Evolutionary conservation across 164 flowering plant species (phyloP), one percentile per base, ranked within the genome.

Genomic region (Berberis thunbergii): DNA sequence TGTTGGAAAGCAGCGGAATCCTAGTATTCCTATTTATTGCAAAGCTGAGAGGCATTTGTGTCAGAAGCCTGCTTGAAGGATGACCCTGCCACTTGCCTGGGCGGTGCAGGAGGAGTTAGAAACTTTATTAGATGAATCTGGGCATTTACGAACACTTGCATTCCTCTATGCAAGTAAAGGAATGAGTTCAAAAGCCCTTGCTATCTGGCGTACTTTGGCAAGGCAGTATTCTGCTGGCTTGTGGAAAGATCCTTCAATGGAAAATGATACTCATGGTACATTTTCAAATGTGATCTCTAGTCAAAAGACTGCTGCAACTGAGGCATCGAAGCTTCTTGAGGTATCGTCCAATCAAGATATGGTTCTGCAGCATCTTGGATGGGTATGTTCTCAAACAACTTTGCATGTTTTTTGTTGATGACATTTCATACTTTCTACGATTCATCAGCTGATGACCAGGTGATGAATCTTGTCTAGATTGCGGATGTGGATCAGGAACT

Each of bases 61-160:
- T 77, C 74, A 68, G 80, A 78, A 74, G 81, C 76, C 75, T 80
- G 81, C 79, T 78, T 82, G 80, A 89, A 81, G 80, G 87, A 78
- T 87, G 88, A 87, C 86, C 72, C 66, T 76, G 78, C 79, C 77
- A 78, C 76, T 80, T 84, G 76, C 84, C 76, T 86, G 80, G 80
- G 67, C 85, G 68, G 80, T 87, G 96, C 97, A 94, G 98, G 99
- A 94, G 86, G 99, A 94, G 84, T 81, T 94, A 72, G 99, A 94
- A 73, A 75, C 83, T 69, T 69, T 91, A 57, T 70, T 94, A 69
- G 88, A 84, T 68, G 99, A 85, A 6, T 89, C 99, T 79, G 96
- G 91, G 69, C 93, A 94, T 83, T 74, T 89, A 62, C 80, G 96
- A 68, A 79, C 97, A 11, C 96, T 94, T 72, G 99, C 99, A 68